Conservation (phyloP, 177 flowering plant species). For the Telopea speciosissima region DNA sequence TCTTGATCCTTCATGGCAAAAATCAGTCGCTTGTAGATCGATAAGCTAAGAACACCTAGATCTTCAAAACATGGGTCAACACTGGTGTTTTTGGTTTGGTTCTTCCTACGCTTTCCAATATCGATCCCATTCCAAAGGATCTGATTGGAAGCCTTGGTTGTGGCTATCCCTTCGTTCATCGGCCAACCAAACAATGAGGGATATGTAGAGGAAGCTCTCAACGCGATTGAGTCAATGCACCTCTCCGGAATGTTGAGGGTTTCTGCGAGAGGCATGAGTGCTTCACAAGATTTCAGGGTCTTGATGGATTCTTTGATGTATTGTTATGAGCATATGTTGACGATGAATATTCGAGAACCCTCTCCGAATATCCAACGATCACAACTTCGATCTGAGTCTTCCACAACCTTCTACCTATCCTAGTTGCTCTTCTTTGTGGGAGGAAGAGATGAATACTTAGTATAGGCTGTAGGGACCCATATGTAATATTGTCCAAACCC, state of each 20-base stretch:
- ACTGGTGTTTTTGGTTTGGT: neutral
- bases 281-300: slow-evolving; percentile 66
- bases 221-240: slow-evolving; percentile 62
- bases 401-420: too few relatives aligned
- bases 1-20: slow-evolving; percentile 49
- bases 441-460: too few relatives aligned
- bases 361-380: too few relatives aligned
- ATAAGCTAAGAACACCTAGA: slow-evolving; percentile 40
- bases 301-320: slow-evolving; percentile 47
- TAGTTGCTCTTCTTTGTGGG: too few relatives aligned
- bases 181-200: slow-evolving; percentile 90
- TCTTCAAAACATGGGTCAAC: slow-evolving; percentile 64
- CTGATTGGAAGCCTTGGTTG: slow-evolving; percentile 23
- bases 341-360: too few relatives aligned
- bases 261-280: slow-evolving; percentile 54
- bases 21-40: slow-evolving; percentile 56
- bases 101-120: slow-evolving; percentile 24
- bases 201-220: slow-evolving; percentile 52
- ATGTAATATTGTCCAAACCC: too few relatives aligned
- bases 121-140: slow-evolving; percentile 53
- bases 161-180: slow-evolving; percentile 37
- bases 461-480: too few relatives aligned
- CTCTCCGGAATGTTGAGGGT: slow-evolving; percentile 41
- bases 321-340: too few relatives aligned
- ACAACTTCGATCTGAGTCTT: too few relatives aligned